phyloP scores from a whole-genome alignment of 225 moss, liverwort and hornwort genomes.

The Polytrichum formosum region DNA sequence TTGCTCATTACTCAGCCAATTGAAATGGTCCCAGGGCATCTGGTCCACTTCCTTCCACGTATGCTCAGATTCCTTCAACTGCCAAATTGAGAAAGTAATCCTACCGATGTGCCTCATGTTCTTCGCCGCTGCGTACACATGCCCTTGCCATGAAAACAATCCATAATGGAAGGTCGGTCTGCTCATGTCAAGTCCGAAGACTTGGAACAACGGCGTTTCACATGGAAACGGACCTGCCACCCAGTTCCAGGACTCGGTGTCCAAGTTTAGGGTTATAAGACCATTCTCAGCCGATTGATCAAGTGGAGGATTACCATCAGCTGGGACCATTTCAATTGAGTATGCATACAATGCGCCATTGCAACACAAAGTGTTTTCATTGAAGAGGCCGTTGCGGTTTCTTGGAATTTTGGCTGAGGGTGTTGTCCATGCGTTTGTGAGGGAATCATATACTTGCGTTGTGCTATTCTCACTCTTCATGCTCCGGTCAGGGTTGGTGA shows the following conservation, averaged over 20 bases:
- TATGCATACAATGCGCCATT: slow-evolving; percentile 39
- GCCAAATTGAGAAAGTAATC: slow-evolving; percentile 47
- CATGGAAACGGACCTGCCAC: slow-evolving; percentile 42
- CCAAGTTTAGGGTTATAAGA: slow-evolving; percentile 29
- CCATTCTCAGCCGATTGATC: slow-evolving; percentile 13
- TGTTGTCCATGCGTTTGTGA: slow-evolving; percentile 24
- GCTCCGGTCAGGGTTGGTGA: slow-evolving; percentile 32
- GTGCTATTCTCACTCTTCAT: slow-evolving; percentile 43
- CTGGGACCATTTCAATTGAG: too few relatives aligned
- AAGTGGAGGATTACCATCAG: slow-evolving; percentile 9
- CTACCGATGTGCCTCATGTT: slow-evolving; percentile 48
- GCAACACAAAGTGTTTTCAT: slow-evolving; percentile 45
- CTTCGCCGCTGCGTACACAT: slow-evolving; percentile 35
- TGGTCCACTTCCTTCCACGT: slow-evolving; percentile 39
- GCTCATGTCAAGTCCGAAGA: slow-evolving; percentile 48
- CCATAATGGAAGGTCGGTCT: slow-evolving; percentile 40
- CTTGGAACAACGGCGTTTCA: slow-evolving; percentile 34
- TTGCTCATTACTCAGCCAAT: slow-evolving; percentile 51
- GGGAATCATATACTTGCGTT: slow-evolving; percentile 42
- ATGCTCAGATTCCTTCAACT: slow-evolving; percentile 24
- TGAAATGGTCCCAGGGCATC: slow-evolving; percentile 56
- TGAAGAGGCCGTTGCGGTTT: slow-evolving; percentile 27
- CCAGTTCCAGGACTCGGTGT: slow-evolving; percentile 35
- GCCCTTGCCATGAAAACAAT: slow-evolving; percentile 40
- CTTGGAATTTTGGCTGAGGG: slow-evolving; percentile 25